A percentile compares a stretch with the other conserved stretches of the same genome.
phyloP scores from a whole-genome alignment of 2,329 filamentous ascomycete species.

The Periconia sp. region DNA sequence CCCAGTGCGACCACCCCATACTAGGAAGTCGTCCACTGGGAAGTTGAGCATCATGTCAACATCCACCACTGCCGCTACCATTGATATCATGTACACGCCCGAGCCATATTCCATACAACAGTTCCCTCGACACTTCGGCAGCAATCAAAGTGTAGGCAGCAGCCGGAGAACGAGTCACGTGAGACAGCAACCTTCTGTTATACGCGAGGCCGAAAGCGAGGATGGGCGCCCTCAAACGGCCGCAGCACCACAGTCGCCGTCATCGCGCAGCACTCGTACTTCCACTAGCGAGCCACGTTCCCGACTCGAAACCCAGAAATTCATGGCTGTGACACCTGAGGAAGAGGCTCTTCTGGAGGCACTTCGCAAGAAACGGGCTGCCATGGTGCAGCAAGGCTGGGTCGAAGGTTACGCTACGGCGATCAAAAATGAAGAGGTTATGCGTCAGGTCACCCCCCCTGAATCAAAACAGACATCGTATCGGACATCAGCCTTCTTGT shows the following conservation, averaged over 20 bases:
- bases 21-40: constrained; percentile 26
- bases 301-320: constrained; percentile 32
- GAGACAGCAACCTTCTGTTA: constrained; percentile 43
- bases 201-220: constrained; percentile 39
- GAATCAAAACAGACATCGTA: constrained; percentile 7
- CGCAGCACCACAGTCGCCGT: constrained; percentile 25
- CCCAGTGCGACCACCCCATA: constrained; percentile 28
- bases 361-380: constrained; percentile 53
- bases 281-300: constrained; percentile 36
- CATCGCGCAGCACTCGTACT: constrained; percentile 30
- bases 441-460: constrained; percentile 19
- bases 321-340: constrained; percentile 53
- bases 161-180: constrained; percentile 33
- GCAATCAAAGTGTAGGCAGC: constrained; percentile 1
- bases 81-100: constrained; percentile 44
- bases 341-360: constrained; percentile 53
- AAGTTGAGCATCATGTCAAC: constrained; percentile 37
- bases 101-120: constrained; percentile 27
- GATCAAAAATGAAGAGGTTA: constrained; percentile 32
- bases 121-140: constrained; percentile 19
- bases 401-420: constrained; percentile 41
- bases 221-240: constrained; percentile 34
- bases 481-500: constrained; percentile 30
- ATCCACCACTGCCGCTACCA: constrained; percentile 40
- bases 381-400: constrained; percentile 47